Conservation (phyloP, 108 stramenopile genomes). For the Pseudonitzschia pungens region DNA sequence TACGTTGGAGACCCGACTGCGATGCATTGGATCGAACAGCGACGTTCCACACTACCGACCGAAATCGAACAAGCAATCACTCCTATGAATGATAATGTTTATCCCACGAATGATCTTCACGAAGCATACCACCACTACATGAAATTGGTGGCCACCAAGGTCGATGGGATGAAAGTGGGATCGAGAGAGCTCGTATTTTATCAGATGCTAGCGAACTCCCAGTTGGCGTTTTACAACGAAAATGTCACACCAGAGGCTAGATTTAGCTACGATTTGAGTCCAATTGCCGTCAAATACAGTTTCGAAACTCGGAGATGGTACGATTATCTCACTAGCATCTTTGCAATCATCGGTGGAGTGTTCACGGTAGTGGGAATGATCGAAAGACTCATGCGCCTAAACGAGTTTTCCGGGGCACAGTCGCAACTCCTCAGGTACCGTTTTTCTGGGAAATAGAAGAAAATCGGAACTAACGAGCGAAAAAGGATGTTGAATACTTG, state of each 20-base stretch:
- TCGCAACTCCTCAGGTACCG: no score
- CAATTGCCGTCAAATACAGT: slow-evolving; percentile 81
- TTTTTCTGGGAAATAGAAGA: no score
- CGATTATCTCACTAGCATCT: slow-evolving; percentile 86
- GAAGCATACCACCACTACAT: slow-evolving; percentile 95
- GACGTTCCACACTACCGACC: slow-evolving; percentile 18
- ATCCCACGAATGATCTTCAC: slow-evolving; percentile 70
- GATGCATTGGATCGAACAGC: slow-evolving; percentile 3
- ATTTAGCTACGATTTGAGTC: slow-evolving; percentile 83
- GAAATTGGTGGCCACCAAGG: slow-evolving; percentile 73
- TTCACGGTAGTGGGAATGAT: slow-evolving; percentile 94
- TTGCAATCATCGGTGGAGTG: slow-evolving; percentile 94
- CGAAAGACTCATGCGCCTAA: slow-evolving; percentile 32
- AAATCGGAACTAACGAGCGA: no score
- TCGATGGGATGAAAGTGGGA: slow-evolving; percentile 53
- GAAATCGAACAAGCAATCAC: slow-evolving; percentile 36
- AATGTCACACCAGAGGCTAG: slow-evolving; percentile 77
- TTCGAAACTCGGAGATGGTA: slow-evolving; percentile 70
- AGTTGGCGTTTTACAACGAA: slow-evolving; percentile 65
- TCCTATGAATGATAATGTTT: slow-evolving; percentile 84
- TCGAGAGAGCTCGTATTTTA: slow-evolving; percentile 36
- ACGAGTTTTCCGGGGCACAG: no score
- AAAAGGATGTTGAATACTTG: no score
- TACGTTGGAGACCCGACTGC: slow-evolving; percentile 70
- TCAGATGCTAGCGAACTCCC: slow-evolving; percentile 69